Evolutionary conservation across 2,329 filamentous ascomycete genomes (phyloP), one percentile per base, ranked within the genome.

Genomic region (Hirsutella minnesotensis): DNA sequence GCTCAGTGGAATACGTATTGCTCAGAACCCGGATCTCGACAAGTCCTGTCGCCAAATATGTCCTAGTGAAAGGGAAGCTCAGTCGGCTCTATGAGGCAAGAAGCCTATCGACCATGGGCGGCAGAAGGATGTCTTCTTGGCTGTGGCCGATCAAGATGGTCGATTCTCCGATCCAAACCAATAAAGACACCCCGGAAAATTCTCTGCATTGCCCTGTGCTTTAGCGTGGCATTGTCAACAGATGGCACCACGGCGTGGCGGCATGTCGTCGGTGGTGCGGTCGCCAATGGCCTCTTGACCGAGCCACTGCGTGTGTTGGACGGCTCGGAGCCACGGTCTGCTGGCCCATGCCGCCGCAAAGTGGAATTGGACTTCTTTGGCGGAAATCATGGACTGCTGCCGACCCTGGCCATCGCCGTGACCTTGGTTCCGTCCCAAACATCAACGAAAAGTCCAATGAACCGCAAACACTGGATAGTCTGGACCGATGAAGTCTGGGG

Each of bases 1-100:
- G n/a, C n/a, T n/a, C 15, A 77, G 45, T 0, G 69, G 65, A n/a
- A 69, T 62, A 37, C n/a, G n/a, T n/a, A n/a, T n/a, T 70, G 62
- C 5, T 70, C 65, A 5, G 76, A 47, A 1, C 72, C 73, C 51
- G 62, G 77, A 1, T 58, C 50, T 2, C 63, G 55, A 3, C 59
- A 54, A 1, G 59, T 46, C 0, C 49, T 51, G 19, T 52, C 60
- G n/a, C 55, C 59, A 30, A 68, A 60, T 22, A 63, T 69, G 0
- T 57, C n/a, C n/a, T n/a, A n/a, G n/a, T n/a, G n/a, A n/a, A n/a
- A n/a, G n/a, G n/a, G n/a, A n/a, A n/a, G n/a, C n/a, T n/a, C n/a
- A n/a, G n/a, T 59, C 3, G 69, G 68, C 51, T 74, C 70, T 3
- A 74, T 49, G 0, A 63, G 53, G 1, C 73, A 51, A 3, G 73